phyloP scores from a whole-genome alignment of 2,329 filamentous ascomycete species.

The Lachnellula arida region DNA sequence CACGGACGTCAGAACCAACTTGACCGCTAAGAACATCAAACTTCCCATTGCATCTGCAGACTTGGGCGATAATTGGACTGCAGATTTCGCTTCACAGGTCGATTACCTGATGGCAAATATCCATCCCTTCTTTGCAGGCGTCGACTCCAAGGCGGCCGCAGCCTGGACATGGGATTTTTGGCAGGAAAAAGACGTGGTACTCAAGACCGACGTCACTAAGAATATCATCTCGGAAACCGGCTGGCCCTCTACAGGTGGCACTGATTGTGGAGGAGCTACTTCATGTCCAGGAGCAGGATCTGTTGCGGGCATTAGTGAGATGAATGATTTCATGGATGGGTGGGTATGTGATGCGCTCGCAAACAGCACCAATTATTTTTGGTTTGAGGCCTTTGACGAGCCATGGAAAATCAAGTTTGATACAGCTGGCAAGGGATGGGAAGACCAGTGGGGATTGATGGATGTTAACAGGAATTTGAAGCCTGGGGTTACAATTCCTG shows the following conservation, averaged over 20 bases:
- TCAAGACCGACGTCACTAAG: constrained; percentile 56
- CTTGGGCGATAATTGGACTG: constrained; percentile 81
- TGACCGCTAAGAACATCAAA: constrained; percentile 58
- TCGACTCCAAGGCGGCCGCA: constrained; percentile 62
- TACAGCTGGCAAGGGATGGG: constrained; percentile 66
- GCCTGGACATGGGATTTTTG: constrained; percentile 83
- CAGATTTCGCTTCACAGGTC: constrained; percentile 61
- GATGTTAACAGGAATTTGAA: constrained; percentile 82
- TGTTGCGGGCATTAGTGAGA: constrained; percentile 71
- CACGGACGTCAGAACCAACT: constrained; percentile 62
- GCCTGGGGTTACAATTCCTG: constrained; percentile 75
- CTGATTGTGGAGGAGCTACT: constrained; percentile 58
- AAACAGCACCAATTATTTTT: constrained; percentile 91
- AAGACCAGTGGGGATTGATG: constrained; percentile 94
- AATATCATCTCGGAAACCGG: constrained; percentile 89
- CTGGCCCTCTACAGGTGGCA: constrained; percentile 83
- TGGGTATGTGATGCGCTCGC: constrained; percentile 78
- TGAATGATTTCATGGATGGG: constrained; percentile 81
- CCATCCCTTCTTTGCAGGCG: constrained; percentile 90
- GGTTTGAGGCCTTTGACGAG: constrained; percentile 97
- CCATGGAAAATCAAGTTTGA: constrained; percentile 86
- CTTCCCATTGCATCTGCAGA: constrained; percentile 84
- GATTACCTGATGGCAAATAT: constrained; percentile 96
- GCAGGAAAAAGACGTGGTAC: constrained; percentile 59
- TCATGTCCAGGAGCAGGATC: constrained; percentile 58